Evolutionary conservation across 176 grass and related monocot genomes (phyloP), one percentile per base, ranked within the genome.

Genomic region (Juncus effusus): DNA sequence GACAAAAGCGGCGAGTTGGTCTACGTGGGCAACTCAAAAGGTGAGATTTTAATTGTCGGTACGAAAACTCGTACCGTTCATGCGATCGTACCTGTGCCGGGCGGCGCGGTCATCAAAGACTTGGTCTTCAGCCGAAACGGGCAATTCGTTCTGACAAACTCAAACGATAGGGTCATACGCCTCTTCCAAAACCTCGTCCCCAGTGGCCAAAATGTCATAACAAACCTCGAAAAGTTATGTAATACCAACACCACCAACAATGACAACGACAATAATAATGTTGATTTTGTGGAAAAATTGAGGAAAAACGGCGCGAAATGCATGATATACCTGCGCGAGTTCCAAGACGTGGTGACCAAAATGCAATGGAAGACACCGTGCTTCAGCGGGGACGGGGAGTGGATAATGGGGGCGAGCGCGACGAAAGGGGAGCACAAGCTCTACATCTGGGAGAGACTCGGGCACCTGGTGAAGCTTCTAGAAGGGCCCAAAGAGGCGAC

Each of bases 331-430:
- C 84, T 82, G 42, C 90, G 94, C 42, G 94, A 99, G 60, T 78
- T 99, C 63, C 85, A 78, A 49, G 94, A 99, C 86, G 78, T 77
- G 14, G 84, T 99, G 60, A 86, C 94, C 55, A 99, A 86, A 74
- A 89, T 90, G 63, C 94, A 93, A 77, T 99, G 94, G 94, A 99
- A 99, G 76, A 80, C 89, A 73, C 94, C 94, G 36, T 90, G 94
- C 70, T 99, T 99, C 59, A 93, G 94, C 82, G 94, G 94, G 64
- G 86, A 99, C 70, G 85, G 78, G 60, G 94, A 99, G 59, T 99
- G 94, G 94, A 89, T 99, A 36, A 76, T 99, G 69, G 94, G 94
- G 75, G 94, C 89, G 61, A 93, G 88, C 77, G 89, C 89, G 62
- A 99, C 76, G 76, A 99, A 99, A 90, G 94, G 94, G 62, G 94